Conservation (phyloP, 805 yeast species). For the Metschnikowia sp. region DNA sequence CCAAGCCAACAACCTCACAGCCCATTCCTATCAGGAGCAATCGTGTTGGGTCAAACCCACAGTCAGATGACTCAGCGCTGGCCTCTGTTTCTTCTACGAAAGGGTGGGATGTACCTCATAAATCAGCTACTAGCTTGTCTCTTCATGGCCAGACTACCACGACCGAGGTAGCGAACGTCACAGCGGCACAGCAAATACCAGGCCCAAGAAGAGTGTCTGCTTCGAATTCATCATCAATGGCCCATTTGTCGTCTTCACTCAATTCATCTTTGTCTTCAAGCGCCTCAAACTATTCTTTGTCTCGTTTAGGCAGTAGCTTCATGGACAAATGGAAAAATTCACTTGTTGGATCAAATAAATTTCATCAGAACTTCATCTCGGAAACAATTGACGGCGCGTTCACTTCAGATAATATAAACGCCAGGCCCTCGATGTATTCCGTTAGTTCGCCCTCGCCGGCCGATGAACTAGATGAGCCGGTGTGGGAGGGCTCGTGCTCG, state of each 20-base stretch:
- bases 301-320: conserved; percentile 41
- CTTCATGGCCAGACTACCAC: conserved; percentile 16
- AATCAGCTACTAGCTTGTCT: conserved; percentile 29
- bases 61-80: conserved; percentile 10
- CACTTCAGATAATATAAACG: conserved; percentile 5
- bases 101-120: conserved; percentile 49
- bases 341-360: conserved; percentile 16
- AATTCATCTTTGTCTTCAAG: conserved; percentile 35
- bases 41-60: conserved; percentile 3
- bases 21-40: conserved; percentile 15
- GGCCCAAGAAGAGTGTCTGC: conserved; percentile 24
- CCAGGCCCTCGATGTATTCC: conserved; percentile 6
- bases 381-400: conserved; percentile 8
- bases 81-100: conserved; percentile 28
- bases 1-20: conserved; percentile 1
- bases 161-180: conserved; percentile 18
- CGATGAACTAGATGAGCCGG: conserved; percentile 13
- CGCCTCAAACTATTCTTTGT: conserved; percentile 37
- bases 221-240: conserved; percentile 36
- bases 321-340: conserved; percentile 44
- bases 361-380: conserved; percentile 3
- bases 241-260: conserved; percentile 41
- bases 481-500: conserved; percentile 12
- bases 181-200: conserved; percentile 19
- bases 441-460: conserved; percentile 17